Conservation (phyloP, 2,329 filamentous ascomycete genomes). For the Dothistroma pini region DNA sequence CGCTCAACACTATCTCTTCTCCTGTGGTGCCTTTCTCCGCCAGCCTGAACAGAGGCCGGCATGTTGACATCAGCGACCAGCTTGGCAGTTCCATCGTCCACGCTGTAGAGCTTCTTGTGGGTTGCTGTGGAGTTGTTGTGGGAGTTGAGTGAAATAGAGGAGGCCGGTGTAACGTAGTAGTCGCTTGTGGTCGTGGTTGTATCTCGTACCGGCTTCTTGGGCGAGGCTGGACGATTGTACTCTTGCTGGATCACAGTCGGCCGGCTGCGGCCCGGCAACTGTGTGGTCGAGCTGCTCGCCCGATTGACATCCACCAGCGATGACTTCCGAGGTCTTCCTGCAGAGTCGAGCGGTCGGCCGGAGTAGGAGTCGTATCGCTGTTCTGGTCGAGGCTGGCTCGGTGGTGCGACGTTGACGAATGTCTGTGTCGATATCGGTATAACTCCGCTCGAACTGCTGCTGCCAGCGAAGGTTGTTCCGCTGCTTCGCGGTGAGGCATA, state of each 20-base stretch:
- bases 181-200: conserved; percentile 17
- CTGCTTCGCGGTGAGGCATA: conserved; percentile 35
- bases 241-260: conserved; percentile 35
- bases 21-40: conserved; percentile 38
- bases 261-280: conserved; percentile 32
- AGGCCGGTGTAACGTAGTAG: conserved; percentile 39
- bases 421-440: conserved; percentile 38
- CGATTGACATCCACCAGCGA: conserved; percentile 41
- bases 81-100: conserved; percentile 42
- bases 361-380: conserved; percentile 44
- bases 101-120: conserved; percentile 49
- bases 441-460: conserved; percentile 30
- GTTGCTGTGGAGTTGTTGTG: conserved; percentile 29
- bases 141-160: conserved; percentile 27
- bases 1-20: conserved; percentile 34
- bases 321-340: conserved; percentile 35
- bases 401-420: conserved; percentile 31
- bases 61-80: conserved; percentile 39
- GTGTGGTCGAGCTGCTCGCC: conserved; percentile 25
- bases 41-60: conserved; percentile 33
- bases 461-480: conserved; percentile 10
- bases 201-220: conserved; percentile 37
- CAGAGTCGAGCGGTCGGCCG: conserved; percentile 35
- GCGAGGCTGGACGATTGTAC: conserved; percentile 39
- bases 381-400: conserved; percentile 16